These are phyloP conservation scores for Guadua angustifolia DNA, from an alignment of 176 grass and related monocot species.

Conservation along the genomic window DNA sequence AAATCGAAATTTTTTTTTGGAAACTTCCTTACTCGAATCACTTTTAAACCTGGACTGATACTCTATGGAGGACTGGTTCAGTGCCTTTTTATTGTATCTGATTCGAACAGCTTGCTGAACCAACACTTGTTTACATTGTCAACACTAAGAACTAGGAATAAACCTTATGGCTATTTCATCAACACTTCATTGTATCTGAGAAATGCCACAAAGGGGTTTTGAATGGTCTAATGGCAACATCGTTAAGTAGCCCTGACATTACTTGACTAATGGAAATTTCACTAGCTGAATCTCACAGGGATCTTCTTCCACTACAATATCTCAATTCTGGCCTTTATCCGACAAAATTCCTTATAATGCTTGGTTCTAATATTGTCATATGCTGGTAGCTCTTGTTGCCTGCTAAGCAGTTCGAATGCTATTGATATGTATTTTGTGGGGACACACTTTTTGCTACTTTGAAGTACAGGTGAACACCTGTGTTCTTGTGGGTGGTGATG, in stretches of 20 bases:
- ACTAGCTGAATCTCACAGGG: neutral
- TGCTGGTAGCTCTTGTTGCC: neutral
- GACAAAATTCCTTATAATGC: neutral
- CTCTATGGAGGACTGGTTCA: neutral
- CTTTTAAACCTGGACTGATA: neutral
- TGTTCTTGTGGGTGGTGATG: neutral
- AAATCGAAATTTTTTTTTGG: neutral
- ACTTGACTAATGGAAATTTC: neutral
- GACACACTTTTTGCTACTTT: neutral
- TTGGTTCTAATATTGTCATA: neutral
- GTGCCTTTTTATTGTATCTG: neutral
- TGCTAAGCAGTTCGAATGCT: neutral
- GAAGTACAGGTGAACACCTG: neutral
- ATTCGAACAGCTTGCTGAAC: neutral
- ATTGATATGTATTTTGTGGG: neutral
- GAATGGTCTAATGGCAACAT: neutral
- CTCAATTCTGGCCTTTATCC: neutral
- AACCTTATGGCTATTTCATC: neutral
- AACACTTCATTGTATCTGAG: constrained; percentile 8
- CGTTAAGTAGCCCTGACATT: neutral
- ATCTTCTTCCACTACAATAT: neutral
- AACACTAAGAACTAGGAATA: neutral
- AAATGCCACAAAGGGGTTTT: neutral
- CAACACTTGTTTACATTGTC: constrained; percentile 3
- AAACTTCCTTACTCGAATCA: neutral